Evolutionary conservation across 495 filamentous ascomycete species (phyloP).

Genomic region (Penicillium turbatum): DNA sequence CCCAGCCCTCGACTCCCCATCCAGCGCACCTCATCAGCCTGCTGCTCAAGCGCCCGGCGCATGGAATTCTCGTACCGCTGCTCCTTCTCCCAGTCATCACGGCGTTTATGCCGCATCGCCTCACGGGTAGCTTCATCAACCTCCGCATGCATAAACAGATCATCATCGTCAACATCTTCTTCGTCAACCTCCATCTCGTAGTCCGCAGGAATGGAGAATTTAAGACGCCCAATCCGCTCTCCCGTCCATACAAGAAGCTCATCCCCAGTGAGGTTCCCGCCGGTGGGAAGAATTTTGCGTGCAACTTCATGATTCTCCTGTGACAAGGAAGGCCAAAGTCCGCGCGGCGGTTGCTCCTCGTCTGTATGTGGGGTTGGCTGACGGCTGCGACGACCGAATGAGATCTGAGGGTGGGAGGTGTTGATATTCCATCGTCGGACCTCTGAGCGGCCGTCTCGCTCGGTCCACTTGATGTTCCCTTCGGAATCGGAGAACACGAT

Average conservation of each 20-base stretch:
- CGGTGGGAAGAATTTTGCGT: slow-evolving; percentile 64
- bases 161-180: slow-evolving; percentile 43
- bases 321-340: slow-evolving; percentile 29
- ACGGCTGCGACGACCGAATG: slow-evolving; percentile 8
- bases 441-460: slow-evolving; percentile 79
- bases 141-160: slow-evolving; percentile 32
- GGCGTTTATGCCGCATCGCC: slow-evolving; percentile 40
- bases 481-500: slow-evolving; percentile 82
- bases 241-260: slow-evolving; percentile 79
- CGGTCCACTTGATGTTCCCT: slow-evolving; percentile 86
- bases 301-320: slow-evolving; percentile 48
- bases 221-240: slow-evolving; percentile 68
- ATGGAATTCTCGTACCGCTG: slow-evolving; percentile 62
- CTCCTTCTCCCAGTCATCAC: slow-evolving; percentile 40
- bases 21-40: slow-evolving; percentile 79
- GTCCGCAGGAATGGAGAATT: slow-evolving; percentile 51
- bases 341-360: slow-evolving; percentile 12
- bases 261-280: slow-evolving; percentile 46
- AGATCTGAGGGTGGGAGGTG: slow-evolving; percentile 23
- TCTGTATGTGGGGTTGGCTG: not conserved
- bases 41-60: slow-evolving; percentile 68
- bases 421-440: slow-evolving; percentile 73
- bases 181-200: slow-evolving; percentile 30
- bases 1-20: slow-evolving; percentile 63
- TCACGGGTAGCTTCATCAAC: slow-evolving; percentile 36